These are phyloP conservation scores for Bidens hawaiensis DNA, from an alignment of 140 eudicot species.

Conservation along the genomic window DNA sequence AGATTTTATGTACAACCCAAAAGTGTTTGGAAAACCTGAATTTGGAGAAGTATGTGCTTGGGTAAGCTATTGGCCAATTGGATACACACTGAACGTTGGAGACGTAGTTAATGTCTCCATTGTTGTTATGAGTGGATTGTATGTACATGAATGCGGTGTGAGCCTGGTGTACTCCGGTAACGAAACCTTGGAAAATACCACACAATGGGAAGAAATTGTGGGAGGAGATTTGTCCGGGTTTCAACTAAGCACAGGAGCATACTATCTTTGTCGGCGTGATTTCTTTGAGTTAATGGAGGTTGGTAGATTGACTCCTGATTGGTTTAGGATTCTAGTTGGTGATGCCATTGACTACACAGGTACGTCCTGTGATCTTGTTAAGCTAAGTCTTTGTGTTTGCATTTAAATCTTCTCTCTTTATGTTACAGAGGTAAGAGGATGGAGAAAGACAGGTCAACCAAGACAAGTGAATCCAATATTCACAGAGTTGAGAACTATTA, in stretches of 20 bases:
- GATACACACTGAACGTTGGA: background rate
- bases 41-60: constrained; percentile 14
- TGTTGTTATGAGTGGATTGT: constrained; percentile 14
- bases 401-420: background rate
- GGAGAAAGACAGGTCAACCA: constrained; percentile 22
- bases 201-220: background rate
- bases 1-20: constrained; percentile 22
- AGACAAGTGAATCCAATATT: constrained; percentile 11
- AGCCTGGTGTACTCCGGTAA: constrained; percentile 20
- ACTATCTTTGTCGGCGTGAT: constrained; percentile 21
- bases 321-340: constrained; percentile 21
- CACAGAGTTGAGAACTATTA: constrained; percentile 11
- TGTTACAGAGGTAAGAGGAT: constrained; percentile 20
- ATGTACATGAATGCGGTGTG: constrained; percentile 23
- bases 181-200: background rate
- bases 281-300: constrained; percentile 16
- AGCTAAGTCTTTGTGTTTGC: background rate
- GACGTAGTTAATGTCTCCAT: constrained; percentile 19
- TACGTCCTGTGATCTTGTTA: background rate
- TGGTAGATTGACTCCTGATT: constrained; percentile 2
- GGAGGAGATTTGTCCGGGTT: constrained; percentile 5
- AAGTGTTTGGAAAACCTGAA: constrained; percentile 24
- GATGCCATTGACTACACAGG: constrained; percentile 23
- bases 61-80: constrained; percentile 27
- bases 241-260: constrained; percentile 9